phyloP scores from a whole-genome alignment of 2,329 filamentous ascomycete genomes.

The Epichloe sibirici region DNA sequence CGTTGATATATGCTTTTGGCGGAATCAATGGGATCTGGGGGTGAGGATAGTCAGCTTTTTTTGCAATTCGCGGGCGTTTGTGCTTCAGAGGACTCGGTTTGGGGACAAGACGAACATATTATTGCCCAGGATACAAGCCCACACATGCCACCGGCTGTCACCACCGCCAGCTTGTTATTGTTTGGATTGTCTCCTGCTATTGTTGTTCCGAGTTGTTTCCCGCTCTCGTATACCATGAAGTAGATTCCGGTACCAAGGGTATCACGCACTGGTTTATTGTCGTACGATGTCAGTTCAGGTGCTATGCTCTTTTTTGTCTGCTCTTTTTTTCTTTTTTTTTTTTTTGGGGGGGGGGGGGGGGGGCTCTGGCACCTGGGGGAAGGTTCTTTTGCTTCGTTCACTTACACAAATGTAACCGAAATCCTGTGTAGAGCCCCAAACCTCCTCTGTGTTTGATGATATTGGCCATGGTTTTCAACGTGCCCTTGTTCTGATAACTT shows the following conservation, averaged over 20 bases:
- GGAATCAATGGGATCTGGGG: conserved; percentile 58
- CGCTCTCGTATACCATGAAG: conserved; percentile 81
- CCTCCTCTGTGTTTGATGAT: conserved; percentile 65
- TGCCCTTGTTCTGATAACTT: conserved; percentile 69
- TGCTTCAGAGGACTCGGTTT: conserved; percentile 1
- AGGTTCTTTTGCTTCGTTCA: conserved; percentile 5
- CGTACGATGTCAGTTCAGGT: background rate
- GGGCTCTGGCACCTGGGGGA: too few relatives aligned
- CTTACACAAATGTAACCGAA: conserved; percentile 66
- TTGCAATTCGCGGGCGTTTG: background rate
- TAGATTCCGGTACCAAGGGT: conserved; percentile 76
- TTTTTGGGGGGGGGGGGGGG: too few relatives aligned
- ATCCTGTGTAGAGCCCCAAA: conserved; percentile 67
- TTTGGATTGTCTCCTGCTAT: conserved; percentile 58
- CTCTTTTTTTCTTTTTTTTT: background rate
- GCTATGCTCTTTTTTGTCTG: background rate
- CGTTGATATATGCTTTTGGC: conserved; percentile 80
- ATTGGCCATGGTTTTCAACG: conserved; percentile 61
- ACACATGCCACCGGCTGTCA: conserved; percentile 67
- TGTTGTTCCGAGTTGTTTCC: conserved; percentile 69
- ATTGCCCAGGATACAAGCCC: conserved; percentile 74
- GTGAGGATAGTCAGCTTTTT: background rate
- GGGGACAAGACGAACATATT: conserved; percentile 42
- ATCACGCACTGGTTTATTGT: conserved; percentile 50
- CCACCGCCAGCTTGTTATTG: conserved; percentile 68